Base-by-base conservation (phyloP, 2,329 filamentous ascomycete species). In the Escovopsis sp. region DNA sequence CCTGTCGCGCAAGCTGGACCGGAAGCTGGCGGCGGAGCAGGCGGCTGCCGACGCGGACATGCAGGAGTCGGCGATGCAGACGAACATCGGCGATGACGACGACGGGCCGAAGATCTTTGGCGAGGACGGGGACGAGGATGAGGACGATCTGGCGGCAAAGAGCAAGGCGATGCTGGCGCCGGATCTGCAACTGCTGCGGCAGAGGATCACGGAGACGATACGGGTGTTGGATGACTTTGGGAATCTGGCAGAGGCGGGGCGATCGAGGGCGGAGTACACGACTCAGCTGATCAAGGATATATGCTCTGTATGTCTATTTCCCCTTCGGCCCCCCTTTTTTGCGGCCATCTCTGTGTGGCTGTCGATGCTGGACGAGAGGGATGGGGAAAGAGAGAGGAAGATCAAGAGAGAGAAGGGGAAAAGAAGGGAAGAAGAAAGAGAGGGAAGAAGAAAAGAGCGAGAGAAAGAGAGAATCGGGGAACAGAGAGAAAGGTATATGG, bases 171-270 rank as follows among this genome's bases (percentile, higher is more conserved):
- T 82, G 18, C 65, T 96, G 26, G 83, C 86, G 3, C 88, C 92
- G 11, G 86, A 98, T 55, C 66, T 98, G 39, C 85, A 94, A 56
- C 68, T 96, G 10, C 68, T 98, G 41, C 75, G 90, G 41, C 83
- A 77, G 38, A 72, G 90, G 44, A 90, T 98, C 54, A 93, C 84
- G 32, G 90, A 98, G 48, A 92, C 84, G 1, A 79, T 96, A 45
- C 81, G 90, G 42, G 81, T 96, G 23, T 66, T 98, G 27, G 85
- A 88, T 47, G 85, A 92, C 56, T 87, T 96, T 55, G 68, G 79
- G 41, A 85, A 83, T 33, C 65, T 94, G 11, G 73, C 76, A 17
- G 82, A 94, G 54, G 72, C 80, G 27, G 80, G 78, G 21, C 76
- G 83, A 46, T 92, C 84, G 38, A 74, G 90, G 48, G 73, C 80